A percentile compares a stretch with the other conserved stretches of the same genome.
Evolutionary conservation across 345 rosid genomes (phyloP).

Genomic region (Populus pruinosa): DNA sequence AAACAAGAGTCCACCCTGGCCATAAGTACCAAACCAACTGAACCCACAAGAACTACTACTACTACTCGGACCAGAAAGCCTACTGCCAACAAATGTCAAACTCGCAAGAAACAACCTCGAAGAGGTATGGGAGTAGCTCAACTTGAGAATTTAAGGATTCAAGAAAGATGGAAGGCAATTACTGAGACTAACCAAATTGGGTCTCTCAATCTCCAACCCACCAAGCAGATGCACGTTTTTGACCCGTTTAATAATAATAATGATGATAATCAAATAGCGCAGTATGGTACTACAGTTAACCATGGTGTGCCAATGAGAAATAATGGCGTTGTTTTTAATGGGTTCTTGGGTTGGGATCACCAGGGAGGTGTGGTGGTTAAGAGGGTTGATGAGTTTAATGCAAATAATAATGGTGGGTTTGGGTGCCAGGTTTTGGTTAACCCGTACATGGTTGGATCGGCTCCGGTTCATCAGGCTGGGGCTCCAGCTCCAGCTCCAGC

Average conservation of each 20-base stretch:
- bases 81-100: slow-evolving; percentile 4
- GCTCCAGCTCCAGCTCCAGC: background rate
- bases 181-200: slow-evolving; percentile 20
- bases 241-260: slow-evolving; percentile 26
- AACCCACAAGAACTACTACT: background rate
- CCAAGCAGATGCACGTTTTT: background rate
- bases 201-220: background rate
- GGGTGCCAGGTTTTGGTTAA: slow-evolving; percentile 36
- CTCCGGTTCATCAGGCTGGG: slow-evolving; percentile 6
- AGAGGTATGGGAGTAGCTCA: slow-evolving; percentile 86
- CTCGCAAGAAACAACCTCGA: slow-evolving; percentile 46
- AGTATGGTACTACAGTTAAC: slow-evolving; percentile 33
- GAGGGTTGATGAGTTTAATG: slow-evolving; percentile 20
- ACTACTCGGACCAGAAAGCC: slow-evolving; percentile 12
- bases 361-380: slow-evolving; percentile 10
- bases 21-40: background rate
- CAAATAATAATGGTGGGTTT: slow-evolving; percentile 13
- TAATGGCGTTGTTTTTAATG: slow-evolving; percentile 24
- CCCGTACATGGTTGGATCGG: slow-evolving; percentile 27
- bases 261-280: slow-evolving; percentile 8
- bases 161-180: slow-evolving; percentile 41
- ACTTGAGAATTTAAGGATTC: slow-evolving; percentile 50
- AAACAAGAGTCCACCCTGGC: slow-evolving; percentile 13
- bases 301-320: slow-evolving; percentile 13
- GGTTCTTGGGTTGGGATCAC: slow-evolving; percentile 27